A percentile compares a stretch with the other conserved stretches of the same genome.
These are phyloP conservation scores for Agastache rugosa DNA, from an alignment of 257 asterid genomes.

Conservation along the genomic window DNA sequence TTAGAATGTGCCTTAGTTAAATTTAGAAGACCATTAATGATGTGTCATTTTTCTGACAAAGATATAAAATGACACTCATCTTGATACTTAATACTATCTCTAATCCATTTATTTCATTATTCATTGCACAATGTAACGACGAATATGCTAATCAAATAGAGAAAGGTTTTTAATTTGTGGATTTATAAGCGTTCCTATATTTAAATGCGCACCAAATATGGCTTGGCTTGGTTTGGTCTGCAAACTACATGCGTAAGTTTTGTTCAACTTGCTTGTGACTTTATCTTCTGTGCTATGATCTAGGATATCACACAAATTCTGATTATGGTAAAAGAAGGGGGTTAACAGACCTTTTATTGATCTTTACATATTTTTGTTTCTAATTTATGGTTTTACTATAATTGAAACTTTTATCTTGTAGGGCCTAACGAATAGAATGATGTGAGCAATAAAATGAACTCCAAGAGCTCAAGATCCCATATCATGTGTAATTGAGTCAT, in stretches of 20 bases:
- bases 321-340: too few relatives aligned
- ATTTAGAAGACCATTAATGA: background rate
- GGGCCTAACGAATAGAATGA: too few relatives aligned
- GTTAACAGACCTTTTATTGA: too few relatives aligned
- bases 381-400: too few relatives aligned
- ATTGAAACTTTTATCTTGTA: too few relatives aligned
- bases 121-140: slow-evolving; percentile 3
- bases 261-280: slow-evolving; percentile 24
- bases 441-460: too few relatives aligned
- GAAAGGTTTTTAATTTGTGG: background rate
- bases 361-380: too few relatives aligned
- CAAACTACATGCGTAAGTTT: slow-evolving; percentile 19
- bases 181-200: background rate
- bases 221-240: slow-evolving; percentile 6
- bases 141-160: background rate
- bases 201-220: slow-evolving; percentile 6
- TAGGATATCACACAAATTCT: too few relatives aligned
- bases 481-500: too few relatives aligned
- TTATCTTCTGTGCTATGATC: too few relatives aligned
- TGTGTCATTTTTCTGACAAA: background rate
- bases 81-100: slow-evolving; percentile 2
- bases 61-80: background rate
- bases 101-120: background rate
- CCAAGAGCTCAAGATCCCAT: too few relatives aligned
- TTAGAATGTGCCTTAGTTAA: background rate